Base-by-base conservation (phyloP, 805 yeast genomes). In the Saturnispora zaruensis region DNA sequence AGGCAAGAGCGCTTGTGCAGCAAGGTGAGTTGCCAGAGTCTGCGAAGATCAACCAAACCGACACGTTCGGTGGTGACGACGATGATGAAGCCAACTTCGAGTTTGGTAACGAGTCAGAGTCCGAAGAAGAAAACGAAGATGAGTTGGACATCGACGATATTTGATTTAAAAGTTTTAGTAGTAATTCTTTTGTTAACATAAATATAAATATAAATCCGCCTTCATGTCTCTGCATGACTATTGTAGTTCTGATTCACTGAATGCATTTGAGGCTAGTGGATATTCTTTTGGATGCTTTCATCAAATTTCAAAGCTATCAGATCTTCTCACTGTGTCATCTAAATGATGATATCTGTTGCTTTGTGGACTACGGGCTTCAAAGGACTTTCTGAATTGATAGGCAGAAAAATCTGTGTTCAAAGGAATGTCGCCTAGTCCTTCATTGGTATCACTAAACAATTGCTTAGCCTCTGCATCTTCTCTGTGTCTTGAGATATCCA, bases 31-130 rank as follows among this genome's bases (percentile, higher is more conserved):
- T 93, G 62, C 99, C 99, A 55, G 98, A 93, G 70, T 78, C 83
- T 59, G 97, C 98, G 53, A 87, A 88, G 76, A 93, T 93, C 69
- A 90, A 91, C 72, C 99, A 93, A 76, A 89, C 96, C 57, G 97
- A 91, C 68, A 88, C 95, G 56, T 90, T 88, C 66, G 97, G 96
- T 66, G 91, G 82, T 68, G 98, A 89, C 60, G 95, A 89, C 45
- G 98, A 90, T 54, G 98, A 90, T 60, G 99, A 93, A 63, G 96
- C 89, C 68, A 91, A 91, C 80, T 89, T 91, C 71, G 98, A 91
- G 75, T 93, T 93, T 71, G 98, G 96, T 69, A 90, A 84, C 65
- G 96, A 87, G 54, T 88, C 86, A 56, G 89, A 80, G 52, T 21
- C 32, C 5, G 48, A 45, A 49, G 89, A 80, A 23, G 89, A 78